These are phyloP conservation scores for Suillus tomentosus DNA, from an alignment of 768 basidiomycete genomes.

Conservation along the genomic window DNA sequence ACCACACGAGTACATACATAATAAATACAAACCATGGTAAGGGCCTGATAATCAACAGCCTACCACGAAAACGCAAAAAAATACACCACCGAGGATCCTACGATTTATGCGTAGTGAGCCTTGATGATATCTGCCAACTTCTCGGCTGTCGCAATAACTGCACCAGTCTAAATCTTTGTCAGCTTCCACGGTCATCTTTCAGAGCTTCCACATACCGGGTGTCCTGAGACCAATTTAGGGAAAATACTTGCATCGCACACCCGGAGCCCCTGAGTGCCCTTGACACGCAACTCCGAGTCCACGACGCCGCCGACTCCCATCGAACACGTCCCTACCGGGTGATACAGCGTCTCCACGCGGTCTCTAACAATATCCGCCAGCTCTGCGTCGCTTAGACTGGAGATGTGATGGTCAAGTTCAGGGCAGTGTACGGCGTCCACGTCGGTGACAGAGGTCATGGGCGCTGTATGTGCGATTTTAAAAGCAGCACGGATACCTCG, in stretches of 20 bases:
- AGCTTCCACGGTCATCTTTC: not conserved
- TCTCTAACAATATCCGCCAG: conserved; percentile 36
- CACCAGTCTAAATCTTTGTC: conserved; percentile 24
- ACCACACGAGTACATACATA: not conserved
- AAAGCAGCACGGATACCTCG: conserved; percentile 43
- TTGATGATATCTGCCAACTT: conserved; percentile 38
- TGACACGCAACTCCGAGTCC: conserved; percentile 44
- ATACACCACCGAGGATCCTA: not conserved
- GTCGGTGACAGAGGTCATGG: conserved; percentile 40
- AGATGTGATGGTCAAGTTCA: conserved; percentile 41
- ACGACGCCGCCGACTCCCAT: conserved; percentile 42
- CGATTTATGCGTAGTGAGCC: conserved; percentile 19
- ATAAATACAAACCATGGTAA: not conserved
- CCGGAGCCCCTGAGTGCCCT: conserved; percentile 44
- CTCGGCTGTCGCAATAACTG: conserved; percentile 36
- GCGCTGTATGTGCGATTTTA: conserved; percentile 41
- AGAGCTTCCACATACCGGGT: conserved; percentile 40
- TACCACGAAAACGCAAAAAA: not conserved
- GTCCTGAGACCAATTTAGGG: conserved; percentile 45
- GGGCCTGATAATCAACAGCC: not conserved
- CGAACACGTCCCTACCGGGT: conserved; percentile 42
- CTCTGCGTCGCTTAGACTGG: conserved; percentile 33
- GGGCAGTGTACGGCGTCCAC: conserved; percentile 30
- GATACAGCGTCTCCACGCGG: conserved; percentile 44
- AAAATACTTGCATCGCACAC: conserved; percentile 50